Evolutionary conservation across 495 filamentous ascomycete genomes (phyloP), one percentile per base, ranked within the genome.

Genomic region (Penicillium mononematosum): DNA sequence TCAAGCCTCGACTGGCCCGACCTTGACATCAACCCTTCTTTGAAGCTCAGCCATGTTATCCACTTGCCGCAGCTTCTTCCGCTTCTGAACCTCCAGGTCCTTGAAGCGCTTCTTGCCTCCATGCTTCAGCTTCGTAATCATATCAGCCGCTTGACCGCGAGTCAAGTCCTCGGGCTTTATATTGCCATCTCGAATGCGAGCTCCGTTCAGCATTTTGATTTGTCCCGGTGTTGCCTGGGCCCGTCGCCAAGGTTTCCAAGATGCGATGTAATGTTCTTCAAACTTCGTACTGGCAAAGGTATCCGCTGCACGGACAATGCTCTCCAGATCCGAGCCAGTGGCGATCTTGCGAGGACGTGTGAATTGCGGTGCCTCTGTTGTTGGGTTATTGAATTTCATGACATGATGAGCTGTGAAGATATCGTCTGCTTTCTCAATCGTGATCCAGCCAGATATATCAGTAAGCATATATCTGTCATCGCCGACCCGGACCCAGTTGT

Each of bases 121-220:
- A 67, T 90, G 86, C 61, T 86, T 91, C 55, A 96, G 62, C 66
- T 96, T 96, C 2, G 89, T 95, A 58, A 98, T 96, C 83, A 96
- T 91, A 74, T 98, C 94, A 19, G 80, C 81, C 32, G 94, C 95
- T 63, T 84, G 82, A 1, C 94, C 94, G 53, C 91, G 90, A 5
- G 84, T 95, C 42, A 96, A 56, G 31, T 83, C 78, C 1, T 65
- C 67, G 1, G 70, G 39, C n/a, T 58, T 75, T 17, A 94, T 65
- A 47, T 78, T 73, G n/a, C 85, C 78, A 1, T 83, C 67, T 10
- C 78, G 71, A 1, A 76, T 71, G 5, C 84, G 74, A 5, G 88
- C 62, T 59, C 82, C 86, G 60, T 95, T 95, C 27, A 98, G 67
- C 34, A 92, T 81, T 3, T 75, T 69, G 0, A 96, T 51, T 65